phyloP scores from a whole-genome alignment of 129 eudicot genomes.

The Escallonia rubra region DNA sequence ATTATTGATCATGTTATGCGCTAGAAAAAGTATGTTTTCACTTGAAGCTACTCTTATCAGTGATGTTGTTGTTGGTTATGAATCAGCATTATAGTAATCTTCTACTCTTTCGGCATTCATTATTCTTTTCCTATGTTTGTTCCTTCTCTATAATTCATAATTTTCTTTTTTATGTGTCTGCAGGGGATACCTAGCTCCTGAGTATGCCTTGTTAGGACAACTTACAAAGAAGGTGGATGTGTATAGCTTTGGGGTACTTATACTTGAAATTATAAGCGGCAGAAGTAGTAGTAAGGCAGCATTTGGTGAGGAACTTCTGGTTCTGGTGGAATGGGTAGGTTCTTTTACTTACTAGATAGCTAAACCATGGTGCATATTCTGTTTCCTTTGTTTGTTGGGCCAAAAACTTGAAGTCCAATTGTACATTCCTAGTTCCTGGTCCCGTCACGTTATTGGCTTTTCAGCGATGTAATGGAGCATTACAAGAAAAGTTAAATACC shows the following conservation, averaged over 20 bases:
- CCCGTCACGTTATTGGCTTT: too few species aligned
- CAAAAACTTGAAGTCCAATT: background rate
- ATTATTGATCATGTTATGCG: too few species aligned
- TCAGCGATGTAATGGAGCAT: too few species aligned
- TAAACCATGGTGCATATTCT: background rate
- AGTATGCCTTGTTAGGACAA: constrained; percentile 63
- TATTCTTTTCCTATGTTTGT: background rate
- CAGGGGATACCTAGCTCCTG: constrained; percentile 92
- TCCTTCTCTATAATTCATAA: background rate
- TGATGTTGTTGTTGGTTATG: too few species aligned
- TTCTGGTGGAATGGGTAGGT: constrained; percentile 78
- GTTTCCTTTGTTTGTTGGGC: background rate
- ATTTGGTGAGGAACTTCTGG: constrained; percentile 53
- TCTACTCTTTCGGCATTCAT: background rate
- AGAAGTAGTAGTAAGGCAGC: constrained; percentile 55
- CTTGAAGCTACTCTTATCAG: too few species aligned
- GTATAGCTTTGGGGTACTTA: constrained; percentile 77
- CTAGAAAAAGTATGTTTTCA: too few species aligned
- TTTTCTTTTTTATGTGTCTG: constrained; percentile 4
- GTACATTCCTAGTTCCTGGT: too few species aligned
- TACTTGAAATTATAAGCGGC: constrained; percentile 78
- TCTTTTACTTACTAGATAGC: background rate
- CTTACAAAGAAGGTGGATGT: constrained; percentile 83
- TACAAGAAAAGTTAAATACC: too few species aligned
- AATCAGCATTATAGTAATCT: background rate